A percentile compares a stretch with the other conserved stretches of the same genome.
Conservation (phyloP, 495 filamentous ascomycete species). For the Xylaria grammica region DNA sequence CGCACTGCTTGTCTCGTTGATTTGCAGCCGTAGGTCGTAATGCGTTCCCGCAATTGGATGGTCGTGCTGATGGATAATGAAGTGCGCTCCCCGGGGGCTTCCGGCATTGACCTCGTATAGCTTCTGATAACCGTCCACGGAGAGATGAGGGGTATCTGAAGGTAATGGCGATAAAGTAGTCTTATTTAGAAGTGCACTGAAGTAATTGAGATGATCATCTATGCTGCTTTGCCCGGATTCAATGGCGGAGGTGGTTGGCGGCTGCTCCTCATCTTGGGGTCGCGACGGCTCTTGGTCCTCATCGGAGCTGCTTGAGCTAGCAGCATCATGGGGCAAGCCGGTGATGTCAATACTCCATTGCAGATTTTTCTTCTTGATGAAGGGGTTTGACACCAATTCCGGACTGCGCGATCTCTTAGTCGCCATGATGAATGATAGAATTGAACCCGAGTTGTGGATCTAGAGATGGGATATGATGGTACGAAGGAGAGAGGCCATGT, state of each 20-base stretch:
- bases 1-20: slow-evolving; percentile 65
- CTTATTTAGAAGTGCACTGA: slow-evolving; percentile 50
- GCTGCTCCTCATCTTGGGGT: slow-evolving; percentile 6
- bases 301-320: slow-evolving; percentile 19
- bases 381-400: slow-evolving; percentile 31
- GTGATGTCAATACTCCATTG: slow-evolving; percentile 38
- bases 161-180: slow-evolving; percentile 33
- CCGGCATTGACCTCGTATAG: slow-evolving; percentile 58
- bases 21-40: slow-evolving; percentile 71
- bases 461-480: too few relatives aligned
- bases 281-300: slow-evolving; percentile 10
- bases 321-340: slow-evolving; percentile 17
- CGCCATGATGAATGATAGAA: slow-evolving; percentile 23
- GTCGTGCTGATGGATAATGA: slow-evolving; percentile 73
- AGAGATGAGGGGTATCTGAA: slow-evolving; percentile 41
- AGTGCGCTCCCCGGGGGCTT: slow-evolving; percentile 58
- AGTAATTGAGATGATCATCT: slow-evolving; percentile 58
- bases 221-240: slow-evolving; percentile 62
- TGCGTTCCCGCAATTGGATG: slow-evolving; percentile 68
- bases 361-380: slow-evolving; percentile 44
- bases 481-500: too few relatives aligned
- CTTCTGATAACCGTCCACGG: slow-evolving; percentile 51
- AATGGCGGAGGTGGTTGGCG: slow-evolving; percentile 49
- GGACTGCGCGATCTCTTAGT: slow-evolving; percentile 25
- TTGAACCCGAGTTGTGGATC: too few relatives aligned